Evolutionary conservation across 2,329 filamentous ascomycete species (phyloP).

Genomic region (Coleophoma eucalyptorum): DNA sequence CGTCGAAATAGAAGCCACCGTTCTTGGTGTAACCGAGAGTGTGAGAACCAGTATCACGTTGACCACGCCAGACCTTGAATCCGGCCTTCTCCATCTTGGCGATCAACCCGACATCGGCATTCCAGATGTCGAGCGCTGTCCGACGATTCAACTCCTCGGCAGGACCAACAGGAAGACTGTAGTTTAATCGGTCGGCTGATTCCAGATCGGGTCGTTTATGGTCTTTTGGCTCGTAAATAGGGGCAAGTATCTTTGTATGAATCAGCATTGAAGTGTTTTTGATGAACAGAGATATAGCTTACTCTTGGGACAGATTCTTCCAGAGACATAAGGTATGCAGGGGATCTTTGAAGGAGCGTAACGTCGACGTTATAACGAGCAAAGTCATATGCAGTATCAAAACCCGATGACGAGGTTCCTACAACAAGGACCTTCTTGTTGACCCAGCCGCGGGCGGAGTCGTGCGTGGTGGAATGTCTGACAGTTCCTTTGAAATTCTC

Average conservation of each 20-base stretch:
- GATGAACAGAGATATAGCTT: background rate
- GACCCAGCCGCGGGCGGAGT: slow-evolving; percentile 34
- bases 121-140: too few relatives aligned
- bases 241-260: too few relatives aligned
- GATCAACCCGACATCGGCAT: background rate
- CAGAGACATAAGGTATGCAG: background rate
- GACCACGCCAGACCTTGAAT: slow-evolving; percentile 28
- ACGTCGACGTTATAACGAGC: slow-evolving; percentile 15
- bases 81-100: slow-evolving; percentile 21
- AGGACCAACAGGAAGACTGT: background rate
- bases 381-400: slow-evolving; percentile 25
- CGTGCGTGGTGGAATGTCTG: slow-evolving; percentile 54
- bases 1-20: slow-evolving; percentile 28
- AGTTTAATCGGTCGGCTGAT: background rate
- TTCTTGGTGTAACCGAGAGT: slow-evolving; percentile 27
- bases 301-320: background rate
- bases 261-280: background rate
- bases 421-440: slow-evolving; percentile 27
- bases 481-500: slow-evolving; percentile 46
- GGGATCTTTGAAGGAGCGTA: background rate
- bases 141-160: background rate
- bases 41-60: slow-evolving; percentile 27
- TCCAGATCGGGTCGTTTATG: background rate
- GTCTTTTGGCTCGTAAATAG: too few relatives aligned
- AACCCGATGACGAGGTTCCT: slow-evolving; percentile 25